phyloP scores from a whole-genome alignment of 345 rosid species.

The Gossypium herbaceum region DNA sequence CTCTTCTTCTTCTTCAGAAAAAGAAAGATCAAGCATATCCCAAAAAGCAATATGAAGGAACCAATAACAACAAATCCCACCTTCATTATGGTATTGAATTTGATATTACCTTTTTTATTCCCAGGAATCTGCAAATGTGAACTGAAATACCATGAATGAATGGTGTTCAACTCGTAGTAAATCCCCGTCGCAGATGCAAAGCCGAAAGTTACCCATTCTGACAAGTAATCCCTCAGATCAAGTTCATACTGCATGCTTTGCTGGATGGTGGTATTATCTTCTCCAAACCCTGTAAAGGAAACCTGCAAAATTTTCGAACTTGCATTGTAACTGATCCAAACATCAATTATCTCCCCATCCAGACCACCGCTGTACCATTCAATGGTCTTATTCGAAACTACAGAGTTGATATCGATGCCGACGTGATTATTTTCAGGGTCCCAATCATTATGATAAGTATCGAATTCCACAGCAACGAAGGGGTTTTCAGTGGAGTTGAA shows the following conservation, averaged over 20 bases:
- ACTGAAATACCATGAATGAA: slow-evolving; percentile 34
- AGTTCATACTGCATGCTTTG: not conserved
- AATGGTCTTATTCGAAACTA: no score
- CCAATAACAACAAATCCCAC: no score
- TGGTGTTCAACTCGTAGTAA: slow-evolving; percentile 12
- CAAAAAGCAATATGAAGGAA: no score
- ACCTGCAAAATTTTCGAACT: slow-evolving; percentile 39
- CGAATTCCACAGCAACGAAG: slow-evolving; percentile 45
- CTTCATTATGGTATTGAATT: no score
- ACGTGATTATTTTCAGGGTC: slow-evolving; percentile 43
- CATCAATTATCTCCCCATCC: slow-evolving; percentile 31
- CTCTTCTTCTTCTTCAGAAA: no score
- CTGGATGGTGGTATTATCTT: slow-evolving; percentile 8
- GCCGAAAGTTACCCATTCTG: slow-evolving; percentile 35
- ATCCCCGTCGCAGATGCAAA: slow-evolving; percentile 45
- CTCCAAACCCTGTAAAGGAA: slow-evolving; percentile 22
- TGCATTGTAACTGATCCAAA: slow-evolving; percentile 47
- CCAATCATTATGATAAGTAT: slow-evolving; percentile 31
- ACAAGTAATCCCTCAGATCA: slow-evolving; percentile 33
- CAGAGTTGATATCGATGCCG: slow-evolving; percentile 44
- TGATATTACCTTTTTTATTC: not conserved
- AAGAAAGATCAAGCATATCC: no score
- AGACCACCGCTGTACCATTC: slow-evolving; percentile 33
- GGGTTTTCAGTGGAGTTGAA: not conserved
- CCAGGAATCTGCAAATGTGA: slow-evolving; percentile 27